phyloP scores from a whole-genome alignment of 768 basidiomycete species.

The Amanita exitialis region DNA sequence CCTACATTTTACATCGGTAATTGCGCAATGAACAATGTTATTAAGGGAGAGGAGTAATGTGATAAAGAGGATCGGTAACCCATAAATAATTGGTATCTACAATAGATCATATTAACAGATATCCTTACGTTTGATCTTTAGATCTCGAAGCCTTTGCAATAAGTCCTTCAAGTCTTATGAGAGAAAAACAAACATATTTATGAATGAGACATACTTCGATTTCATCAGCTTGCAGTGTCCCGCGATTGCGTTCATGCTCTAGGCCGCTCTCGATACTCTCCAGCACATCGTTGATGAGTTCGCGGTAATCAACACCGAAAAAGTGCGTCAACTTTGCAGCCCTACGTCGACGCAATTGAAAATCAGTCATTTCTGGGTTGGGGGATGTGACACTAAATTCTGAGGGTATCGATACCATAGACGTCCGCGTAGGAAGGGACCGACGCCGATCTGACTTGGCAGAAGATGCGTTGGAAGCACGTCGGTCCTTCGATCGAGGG shows the following conservation, averaged over 20 bases:
- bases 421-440: conserved; percentile 59
- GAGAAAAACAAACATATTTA: conserved; percentile 4
- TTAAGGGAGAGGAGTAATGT: conserved; percentile 10
- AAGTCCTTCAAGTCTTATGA: conserved; percentile 34
- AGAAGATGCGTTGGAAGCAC: conserved; percentile 28
- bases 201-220: conserved; percentile 46
- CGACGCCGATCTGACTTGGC: conserved; percentile 53
- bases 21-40: conserved; percentile 15
- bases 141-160: conserved; percentile 39
- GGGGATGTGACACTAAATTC: conserved; percentile 32
- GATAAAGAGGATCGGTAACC: conserved; percentile 1
- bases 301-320: conserved; percentile 81
- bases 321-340: conserved; percentile 82
- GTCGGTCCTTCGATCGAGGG: conserved; percentile 17
- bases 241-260: conserved; percentile 55
- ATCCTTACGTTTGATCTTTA: conserved; percentile 40
- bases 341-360: conserved; percentile 62
- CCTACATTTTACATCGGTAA: conserved; percentile 17
- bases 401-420: conserved; percentile 48
- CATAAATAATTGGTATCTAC: background rate
- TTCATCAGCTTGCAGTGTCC: conserved; percentile 58
- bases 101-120: conserved; percentile 11
- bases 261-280: conserved; percentile 73
- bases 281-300: conserved; percentile 66
- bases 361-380: conserved; percentile 38